Base-by-base conservation (phyloP, 2,329 filamentous ascomycete species). In the Nakataea oryzae region DNA sequence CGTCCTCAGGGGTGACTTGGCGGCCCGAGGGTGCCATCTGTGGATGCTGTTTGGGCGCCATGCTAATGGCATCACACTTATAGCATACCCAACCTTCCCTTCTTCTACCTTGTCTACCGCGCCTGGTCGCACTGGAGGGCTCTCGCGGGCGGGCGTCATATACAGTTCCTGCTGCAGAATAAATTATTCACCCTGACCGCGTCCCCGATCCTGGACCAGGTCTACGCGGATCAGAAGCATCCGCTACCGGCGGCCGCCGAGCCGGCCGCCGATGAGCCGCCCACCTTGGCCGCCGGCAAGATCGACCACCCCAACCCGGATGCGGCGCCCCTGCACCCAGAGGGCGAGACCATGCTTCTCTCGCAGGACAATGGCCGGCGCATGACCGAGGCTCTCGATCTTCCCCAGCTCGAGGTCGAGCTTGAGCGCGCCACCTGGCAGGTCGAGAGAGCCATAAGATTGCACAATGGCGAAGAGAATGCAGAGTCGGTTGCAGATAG, bases 111-210 rank as follows among this genome's bases (percentile, higher is more conserved):
- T 54, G 85, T 85, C 24, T 99, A 96, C 77, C 85, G 95, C 66
- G 89, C 91, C 29, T 97, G 90, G 88, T 96, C 90, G 26, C 91
- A 96, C 74, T 96, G 90, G 86, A 85, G 88, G 77, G 95, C 95
- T 61, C 78, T 96, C 61, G 84, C 86, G 50, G 95, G 95, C 62
- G 93, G 91, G 26, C 89, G 86, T 69, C 90, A 97, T 72, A 78
- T 97, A 41, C 85, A 93, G 67, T 95, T 91, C 73, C 82, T 99
- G 14, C 74, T 93, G 54, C 77, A 89, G 63, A 87, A 93, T 66
- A 85, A 88, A 58, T 82, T 95, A 30, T 78, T 96, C 54, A 80
- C 79, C 2, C 78, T 85, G 0, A 79, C 80, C 17, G 86, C 91
- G 0, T 91, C 88, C 0, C 76, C 82, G 17, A 78, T 83, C 8